Conservation (phyloP, 2,329 filamentous ascomycete species). For the Monosporascus sp. region DNA sequence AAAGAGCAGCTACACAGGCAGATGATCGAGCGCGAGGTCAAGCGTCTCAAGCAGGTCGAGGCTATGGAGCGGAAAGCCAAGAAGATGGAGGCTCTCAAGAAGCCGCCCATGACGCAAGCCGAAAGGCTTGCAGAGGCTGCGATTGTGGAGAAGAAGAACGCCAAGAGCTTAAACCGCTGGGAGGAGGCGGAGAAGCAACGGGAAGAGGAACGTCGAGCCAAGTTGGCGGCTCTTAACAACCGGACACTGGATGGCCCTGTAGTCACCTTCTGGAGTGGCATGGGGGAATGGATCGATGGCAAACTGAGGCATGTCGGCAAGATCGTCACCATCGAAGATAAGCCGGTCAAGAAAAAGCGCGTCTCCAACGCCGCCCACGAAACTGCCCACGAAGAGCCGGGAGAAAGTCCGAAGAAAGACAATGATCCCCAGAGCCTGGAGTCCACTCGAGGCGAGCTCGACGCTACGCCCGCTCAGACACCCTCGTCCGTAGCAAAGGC, state of each 20-base stretch:
- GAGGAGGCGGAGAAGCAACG: constrained; percentile 87
- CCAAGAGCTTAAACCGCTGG: constrained; percentile 88
- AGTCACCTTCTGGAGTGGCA: constrained; percentile 90
- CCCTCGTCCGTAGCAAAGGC: constrained; percentile 2
- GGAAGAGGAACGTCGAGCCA: constrained; percentile 75
- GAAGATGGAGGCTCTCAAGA: constrained; percentile 67
- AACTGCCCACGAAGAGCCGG: constrained; percentile 12
- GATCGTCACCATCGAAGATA: constrained; percentile 57
- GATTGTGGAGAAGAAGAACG: constrained; percentile 77
- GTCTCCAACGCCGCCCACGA: constrained; percentile 27
- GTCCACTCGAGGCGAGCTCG: not conserved
- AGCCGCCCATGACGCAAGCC: constrained; percentile 79
- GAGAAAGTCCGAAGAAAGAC: constrained; percentile 15
- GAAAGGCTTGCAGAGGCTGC: constrained; percentile 80
- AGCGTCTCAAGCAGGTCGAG: constrained; percentile 65
- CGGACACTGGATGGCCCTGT: constrained; percentile 83
- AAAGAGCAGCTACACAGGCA: constrained; percentile 63
- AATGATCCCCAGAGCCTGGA: constrained; percentile 15
- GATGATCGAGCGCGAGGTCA: constrained; percentile 66
- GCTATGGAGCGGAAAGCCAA: constrained; percentile 65
- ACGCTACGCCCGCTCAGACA: constrained; percentile 1
- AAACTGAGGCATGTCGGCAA: constrained; percentile 68
- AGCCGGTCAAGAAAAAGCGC: constrained; percentile 47
- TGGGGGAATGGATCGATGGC: constrained; percentile 73
- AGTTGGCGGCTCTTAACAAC: constrained; percentile 81